Percentiles rank a stretch among this genome's conserved stretches.
phyloP scores from a whole-genome alignment of 2,329 filamentous ascomycete genomes.

The Clarireedia sp. region DNA sequence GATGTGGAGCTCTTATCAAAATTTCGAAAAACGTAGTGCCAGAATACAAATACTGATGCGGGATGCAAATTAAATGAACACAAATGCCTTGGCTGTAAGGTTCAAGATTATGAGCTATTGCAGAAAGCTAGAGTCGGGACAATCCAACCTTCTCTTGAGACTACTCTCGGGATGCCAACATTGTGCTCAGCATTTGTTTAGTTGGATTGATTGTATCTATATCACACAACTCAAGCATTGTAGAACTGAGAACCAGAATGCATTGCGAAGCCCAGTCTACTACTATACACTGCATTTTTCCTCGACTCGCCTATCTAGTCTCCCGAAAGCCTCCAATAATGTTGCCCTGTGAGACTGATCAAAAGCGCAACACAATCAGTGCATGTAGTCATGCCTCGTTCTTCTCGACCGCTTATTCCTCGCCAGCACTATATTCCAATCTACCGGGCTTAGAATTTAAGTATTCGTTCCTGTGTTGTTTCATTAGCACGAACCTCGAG shows the following conservation, averaged over 20 bases:
- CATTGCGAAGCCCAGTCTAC: conserved; percentile 22
- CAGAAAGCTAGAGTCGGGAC: not conserved
- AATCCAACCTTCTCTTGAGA: not conserved
- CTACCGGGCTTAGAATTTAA: conserved; percentile 73
- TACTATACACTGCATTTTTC: conserved; percentile 23
- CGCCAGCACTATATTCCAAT: conserved; percentile 38
- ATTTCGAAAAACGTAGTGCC: not conserved
- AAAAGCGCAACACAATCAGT: conserved; percentile 23
- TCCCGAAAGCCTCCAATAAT: conserved; percentile 8
- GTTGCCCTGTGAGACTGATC: conserved; percentile 13
- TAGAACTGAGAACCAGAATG: conserved; percentile 12
- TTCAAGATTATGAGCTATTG: not conserved
- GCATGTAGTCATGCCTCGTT: conserved; percentile 12
- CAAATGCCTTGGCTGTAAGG: not conserved
- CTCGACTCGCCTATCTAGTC: conserved; percentile 2
- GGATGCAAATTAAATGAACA: not conserved
- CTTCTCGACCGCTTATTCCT: conserved; percentile 27
- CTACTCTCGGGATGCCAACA: no score
- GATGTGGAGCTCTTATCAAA: conserved; percentile 9
- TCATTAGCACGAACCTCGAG: not conserved
- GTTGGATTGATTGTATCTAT: not conserved
- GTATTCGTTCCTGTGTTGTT: conserved; percentile 59
- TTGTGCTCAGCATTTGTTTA: no score
- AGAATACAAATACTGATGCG: not conserved
- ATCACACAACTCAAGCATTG: not conserved